Conservation (phyloP, 2,329 filamentous ascomycete species). For the Aspergillus clavatus region DNA sequence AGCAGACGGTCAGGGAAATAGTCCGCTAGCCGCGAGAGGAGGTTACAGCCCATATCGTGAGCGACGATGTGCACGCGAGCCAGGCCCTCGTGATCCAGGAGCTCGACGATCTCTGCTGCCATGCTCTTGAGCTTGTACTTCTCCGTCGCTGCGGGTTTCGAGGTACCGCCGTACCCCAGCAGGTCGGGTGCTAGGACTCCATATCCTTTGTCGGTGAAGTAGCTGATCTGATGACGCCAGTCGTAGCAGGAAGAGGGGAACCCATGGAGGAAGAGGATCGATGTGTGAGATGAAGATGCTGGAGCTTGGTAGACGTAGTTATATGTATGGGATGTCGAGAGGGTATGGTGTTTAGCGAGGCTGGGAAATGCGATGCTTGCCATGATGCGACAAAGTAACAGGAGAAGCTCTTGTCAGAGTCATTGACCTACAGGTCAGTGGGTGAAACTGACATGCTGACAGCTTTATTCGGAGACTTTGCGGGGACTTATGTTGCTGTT, state of each 20-base stretch:
- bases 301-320: constrained; percentile 27
- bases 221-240: constrained; percentile 39
- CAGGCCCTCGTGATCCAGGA: constrained; percentile 27
- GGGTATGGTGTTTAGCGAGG: constrained; percentile 11
- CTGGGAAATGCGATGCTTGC: constrained; percentile 16
- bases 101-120: constrained; percentile 29
- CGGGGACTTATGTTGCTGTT: not conserved
- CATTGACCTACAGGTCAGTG: no score
- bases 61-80: constrained; percentile 19
- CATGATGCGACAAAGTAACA: constrained; percentile 4
- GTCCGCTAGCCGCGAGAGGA: constrained; percentile 24
- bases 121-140: constrained; percentile 30
- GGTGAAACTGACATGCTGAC: not conserved
- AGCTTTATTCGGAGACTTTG: not conserved
- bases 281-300: constrained; percentile 18
- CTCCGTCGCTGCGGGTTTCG: constrained; percentile 24
- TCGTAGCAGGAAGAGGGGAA: constrained; percentile 46
- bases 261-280: constrained; percentile 47
- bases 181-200: constrained; percentile 44
- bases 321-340: constrained; percentile 18
- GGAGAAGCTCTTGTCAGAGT: no score
- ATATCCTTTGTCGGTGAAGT: constrained; percentile 36
- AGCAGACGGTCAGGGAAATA: constrained; percentile 18
- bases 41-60: constrained; percentile 23
- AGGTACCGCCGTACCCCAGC: constrained; percentile 36